Conservation (phyloP, 2,329 filamentous ascomycete species). For the Herpotrichia juniperi region DNA sequence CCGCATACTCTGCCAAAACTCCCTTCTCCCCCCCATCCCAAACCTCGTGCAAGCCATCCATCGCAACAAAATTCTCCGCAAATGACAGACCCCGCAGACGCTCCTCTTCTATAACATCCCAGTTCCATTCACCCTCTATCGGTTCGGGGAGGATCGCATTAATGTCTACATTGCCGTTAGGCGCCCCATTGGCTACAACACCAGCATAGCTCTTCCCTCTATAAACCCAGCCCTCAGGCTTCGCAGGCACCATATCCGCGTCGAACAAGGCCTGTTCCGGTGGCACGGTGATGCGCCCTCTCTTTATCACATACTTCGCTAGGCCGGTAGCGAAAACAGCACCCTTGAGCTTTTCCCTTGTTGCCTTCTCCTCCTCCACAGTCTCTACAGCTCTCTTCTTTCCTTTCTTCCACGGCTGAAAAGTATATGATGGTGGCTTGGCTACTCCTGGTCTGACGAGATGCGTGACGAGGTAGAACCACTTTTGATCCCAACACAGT, state of each 20-base stretch:
- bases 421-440: conserved; percentile 47
- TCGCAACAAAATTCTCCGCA: conserved; percentile 59
- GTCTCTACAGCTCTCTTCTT: conserved; percentile 20
- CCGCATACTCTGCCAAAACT: conserved; percentile 51
- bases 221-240: conserved; percentile 64
- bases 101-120: conserved; percentile 66
- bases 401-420: conserved; percentile 54
- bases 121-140: conserved; percentile 59
- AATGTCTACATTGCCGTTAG: conserved; percentile 8
- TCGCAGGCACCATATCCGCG: conserved; percentile 74
- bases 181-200: conserved; percentile 11
- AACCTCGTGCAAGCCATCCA: conserved; percentile 61
- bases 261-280: conserved; percentile 76
- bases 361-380: conserved; percentile 27
- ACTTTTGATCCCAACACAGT: conserved; percentile 57
- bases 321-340: conserved; percentile 57
- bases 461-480: conserved; percentile 57
- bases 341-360: conserved; percentile 44
- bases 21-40: conserved; percentile 52
- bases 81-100: conserved; percentile 60
- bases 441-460: conserved; percentile 53
- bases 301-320: conserved; percentile 58
- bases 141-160: conserved; percentile 33
- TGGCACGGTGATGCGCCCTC: conserved; percentile 76
- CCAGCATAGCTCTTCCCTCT: conserved; percentile 12